Conservation (phyloP, 352 stramenopile genomes). For the Pythium dissotocum region DNA sequence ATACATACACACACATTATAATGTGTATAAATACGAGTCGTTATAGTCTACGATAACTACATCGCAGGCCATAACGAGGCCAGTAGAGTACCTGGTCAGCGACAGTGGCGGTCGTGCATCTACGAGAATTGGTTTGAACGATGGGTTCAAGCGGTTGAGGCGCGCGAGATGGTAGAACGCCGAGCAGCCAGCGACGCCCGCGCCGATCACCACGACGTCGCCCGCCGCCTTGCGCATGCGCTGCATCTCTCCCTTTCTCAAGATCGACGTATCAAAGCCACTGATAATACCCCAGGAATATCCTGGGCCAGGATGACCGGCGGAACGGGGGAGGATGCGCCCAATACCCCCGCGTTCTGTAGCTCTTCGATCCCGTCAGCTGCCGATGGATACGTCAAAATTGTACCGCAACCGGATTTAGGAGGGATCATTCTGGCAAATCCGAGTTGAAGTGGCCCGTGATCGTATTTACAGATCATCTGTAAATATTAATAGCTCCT, state of each 20-base stretch:
- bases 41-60: not conserved
- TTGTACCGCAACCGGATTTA: constrained; percentile 14
- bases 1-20: not conserved
- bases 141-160: constrained; percentile 54
- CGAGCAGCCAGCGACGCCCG: constrained; percentile 72
- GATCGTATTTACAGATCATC: constrained; percentile 5
- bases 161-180: constrained; percentile 78
- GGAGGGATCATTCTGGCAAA: constrained; percentile 7
- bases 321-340: not conserved
- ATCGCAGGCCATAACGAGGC: not conserved
- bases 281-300: not conserved
- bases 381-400: constrained; percentile 22
- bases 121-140: constrained; percentile 74
- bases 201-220: constrained; percentile 74
- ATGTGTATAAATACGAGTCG: not conserved
- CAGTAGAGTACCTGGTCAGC: constrained; percentile 48
- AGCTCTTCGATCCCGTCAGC: constrained; percentile 4
- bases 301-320: not conserved
- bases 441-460: constrained; percentile 24
- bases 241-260: constrained; percentile 27
- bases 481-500: constrained; percentile 19
- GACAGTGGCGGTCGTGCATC: constrained; percentile 65
- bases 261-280: not conserved
- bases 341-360: not conserved
- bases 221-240: constrained; percentile 48